phyloP scores from a whole-genome alignment of 2,329 filamentous ascomycete genomes.

The Fusarium mangiferae region DNA sequence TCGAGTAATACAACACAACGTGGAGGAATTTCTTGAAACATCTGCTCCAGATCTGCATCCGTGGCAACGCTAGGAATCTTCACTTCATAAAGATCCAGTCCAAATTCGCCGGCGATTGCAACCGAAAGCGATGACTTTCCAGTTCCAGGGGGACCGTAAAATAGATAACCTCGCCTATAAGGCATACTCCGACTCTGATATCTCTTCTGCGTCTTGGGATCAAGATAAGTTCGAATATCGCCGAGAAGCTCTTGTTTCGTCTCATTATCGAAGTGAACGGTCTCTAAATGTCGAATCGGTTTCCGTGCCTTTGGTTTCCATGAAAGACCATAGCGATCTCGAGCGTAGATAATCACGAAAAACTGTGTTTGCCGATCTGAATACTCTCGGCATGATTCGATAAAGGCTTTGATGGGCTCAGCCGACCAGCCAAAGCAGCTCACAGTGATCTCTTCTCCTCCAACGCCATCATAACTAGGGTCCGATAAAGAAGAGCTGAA shows the following conservation, averaged over 20 bases:
- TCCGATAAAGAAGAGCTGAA: slow-evolving; percentile 52
- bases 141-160: slow-evolving; percentile 71
- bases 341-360: slow-evolving; percentile 60
- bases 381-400: slow-evolving; percentile 59
- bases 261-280: slow-evolving; percentile 60
- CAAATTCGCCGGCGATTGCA: slow-evolving; percentile 62
- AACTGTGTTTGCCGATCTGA: slow-evolving; percentile 60
- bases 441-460: slow-evolving; percentile 58
- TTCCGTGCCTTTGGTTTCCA: slow-evolving; percentile 62
- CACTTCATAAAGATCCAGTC: slow-evolving; percentile 61
- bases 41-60: slow-evolving; percentile 60
- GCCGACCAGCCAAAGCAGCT: slow-evolving; percentile 63
- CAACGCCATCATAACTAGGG: slow-evolving; percentile 57
- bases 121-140: slow-evolving; percentile 68
- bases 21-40: slow-evolving; percentile 63
- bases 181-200: slow-evolving; percentile 67
- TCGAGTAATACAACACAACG: slow-evolving; percentile 66
- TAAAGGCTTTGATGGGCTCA: slow-evolving; percentile 57
- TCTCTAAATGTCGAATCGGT: slow-evolving; percentile 60
- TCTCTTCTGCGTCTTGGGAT: slow-evolving; percentile 60
- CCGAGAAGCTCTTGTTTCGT: slow-evolving; percentile 59
- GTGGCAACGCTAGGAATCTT: slow-evolving; percentile 60
- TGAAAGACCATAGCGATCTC: slow-evolving; percentile 57
- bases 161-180: slow-evolving; percentile 65
- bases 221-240: slow-evolving; percentile 64